A percentile compares a stretch with the other conserved stretches of the same genome.
These are phyloP conservation scores for Yamadazyma atlantica DNA, from an alignment of 1,139 yeast species.

Conservation along the genomic window DNA sequence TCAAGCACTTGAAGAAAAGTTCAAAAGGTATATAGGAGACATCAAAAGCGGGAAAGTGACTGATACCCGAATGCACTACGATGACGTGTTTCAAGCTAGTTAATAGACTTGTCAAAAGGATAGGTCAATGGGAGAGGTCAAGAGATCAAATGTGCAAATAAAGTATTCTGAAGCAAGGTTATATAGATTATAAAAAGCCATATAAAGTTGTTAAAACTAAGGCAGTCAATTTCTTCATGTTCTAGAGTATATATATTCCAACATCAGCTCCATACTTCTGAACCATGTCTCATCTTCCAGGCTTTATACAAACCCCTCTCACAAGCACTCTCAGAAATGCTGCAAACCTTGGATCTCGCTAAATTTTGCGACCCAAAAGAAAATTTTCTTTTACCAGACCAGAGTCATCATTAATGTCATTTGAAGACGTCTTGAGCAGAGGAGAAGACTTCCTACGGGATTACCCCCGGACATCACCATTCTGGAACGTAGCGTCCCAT, in stretches of 20 bases:
- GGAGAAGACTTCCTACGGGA: conserved; percentile 71
- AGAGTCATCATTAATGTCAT: conserved; percentile 53
- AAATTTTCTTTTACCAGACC: not conserved
- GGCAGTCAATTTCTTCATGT: no score
- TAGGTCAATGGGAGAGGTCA: no score
- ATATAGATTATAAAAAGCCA: no score
- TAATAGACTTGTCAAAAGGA: no score
- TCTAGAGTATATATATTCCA: no score
- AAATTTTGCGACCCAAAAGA: not conserved
- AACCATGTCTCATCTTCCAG: no score
- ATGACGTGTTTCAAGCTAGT: conserved; percentile 1
- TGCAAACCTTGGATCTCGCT: not conserved
- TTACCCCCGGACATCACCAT: conserved; percentile 56
- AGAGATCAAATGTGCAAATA: no score
- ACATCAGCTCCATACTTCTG: no score
- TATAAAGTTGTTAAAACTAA: no score
- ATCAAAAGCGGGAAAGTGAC: not conserved
- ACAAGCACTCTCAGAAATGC: no score
- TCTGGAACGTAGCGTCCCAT: conserved; percentile 71
- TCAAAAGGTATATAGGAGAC: conserved; percentile 1
- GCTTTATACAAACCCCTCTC: no score
- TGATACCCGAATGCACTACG: conserved; percentile 6
- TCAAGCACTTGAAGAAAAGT: conserved; percentile 3
- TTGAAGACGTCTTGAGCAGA: conserved; percentile 64
- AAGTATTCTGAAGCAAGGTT: no score